Evolutionary conservation across 148 eudicot species (phyloP).

Genomic region (Linanthus parryae): DNA sequence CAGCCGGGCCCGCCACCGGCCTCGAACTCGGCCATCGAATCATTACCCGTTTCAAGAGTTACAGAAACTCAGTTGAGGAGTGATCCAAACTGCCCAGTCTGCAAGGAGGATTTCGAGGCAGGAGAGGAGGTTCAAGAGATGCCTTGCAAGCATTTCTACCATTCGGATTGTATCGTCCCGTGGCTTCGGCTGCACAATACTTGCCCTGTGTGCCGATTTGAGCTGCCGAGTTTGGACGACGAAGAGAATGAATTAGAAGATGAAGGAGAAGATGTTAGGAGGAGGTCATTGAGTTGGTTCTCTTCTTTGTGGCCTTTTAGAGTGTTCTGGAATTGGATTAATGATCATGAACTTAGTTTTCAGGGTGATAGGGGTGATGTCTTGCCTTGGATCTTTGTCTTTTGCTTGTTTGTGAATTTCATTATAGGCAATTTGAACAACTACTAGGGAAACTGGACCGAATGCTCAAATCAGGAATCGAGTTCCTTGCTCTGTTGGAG

Average conservation of each 20-base stretch:
- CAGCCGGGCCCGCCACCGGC: slow-evolving; percentile 32
- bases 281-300: slow-evolving; percentile 21
- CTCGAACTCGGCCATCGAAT: slow-evolving; percentile 16
- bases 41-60: slow-evolving; percentile 14
- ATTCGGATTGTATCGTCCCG: slow-evolving; percentile 54
- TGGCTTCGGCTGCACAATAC: slow-evolving; percentile 62
- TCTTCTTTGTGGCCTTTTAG: slow-evolving; percentile 50
- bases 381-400: not conserved
- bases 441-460: no score
- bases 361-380: slow-evolving; percentile 19
- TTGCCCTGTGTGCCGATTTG: slow-evolving; percentile 69
- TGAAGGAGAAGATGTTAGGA: slow-evolving; percentile 15
- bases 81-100: slow-evolving; percentile 49
- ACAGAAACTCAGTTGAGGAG: slow-evolving; percentile 14
- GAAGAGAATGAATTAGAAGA: not conserved
- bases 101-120: slow-evolving; percentile 59
- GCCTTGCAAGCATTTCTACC: slow-evolving; percentile 63
- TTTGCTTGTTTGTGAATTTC: no score
- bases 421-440: no score
- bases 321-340: slow-evolving; percentile 30
- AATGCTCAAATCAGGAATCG: no score
- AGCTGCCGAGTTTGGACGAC: slow-evolving; percentile 19
- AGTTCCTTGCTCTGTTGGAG: no score
- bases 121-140: slow-evolving; percentile 33
- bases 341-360: slow-evolving; percentile 6